Base-by-base conservation (phyloP, 2,329 filamentous ascomycete genomes). In the Parascedosporium putredinis region DNA sequence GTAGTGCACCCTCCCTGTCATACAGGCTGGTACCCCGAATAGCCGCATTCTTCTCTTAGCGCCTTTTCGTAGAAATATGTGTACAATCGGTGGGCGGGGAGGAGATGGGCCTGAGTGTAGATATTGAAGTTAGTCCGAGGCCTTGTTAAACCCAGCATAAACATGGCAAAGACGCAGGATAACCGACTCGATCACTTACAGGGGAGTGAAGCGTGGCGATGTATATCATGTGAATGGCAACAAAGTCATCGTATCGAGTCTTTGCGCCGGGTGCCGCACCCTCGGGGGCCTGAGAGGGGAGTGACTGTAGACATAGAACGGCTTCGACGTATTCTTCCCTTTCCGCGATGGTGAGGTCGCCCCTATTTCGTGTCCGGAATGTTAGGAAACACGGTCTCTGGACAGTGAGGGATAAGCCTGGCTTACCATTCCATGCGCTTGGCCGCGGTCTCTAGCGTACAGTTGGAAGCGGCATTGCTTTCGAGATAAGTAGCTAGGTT, bases 191-290 rank as follows among this genome's bases (percentile, higher is more conserved):
- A 3, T 14, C 9, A 23, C 31, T 20, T 34, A 48, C 36, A 8
- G 49, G 40, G 3, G 22, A 63, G 55, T 76, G 74, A n/a, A 76
- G 73, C 1, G 45, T 49, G 6, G 62, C 52, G 1, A 73, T 73
- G 53, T 70, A 64, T 49, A 73, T 68, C 51, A 78, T 67, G 52
- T 78, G 74, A 0, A 66, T 63, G 3, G 67, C 71, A 5, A 73
- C 63, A 36, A 70, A 77, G 52, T 78, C 74, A 55, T 78, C 74
- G 51, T 68, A 75, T 50, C 72, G 53, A 3, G 63, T 68, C 51
- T 61, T 64, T 2, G 67, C 71, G 2, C 73, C 74, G 0, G 71
- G 60, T 0, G 65, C 67, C 9, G 62, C 59, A 0, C 58, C 54
- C 0, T 59, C 50, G 1, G 65, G 62, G 0, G 64, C 65, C n/a